These are phyloP conservation scores for Apiotrichum laibachii DNA, from an alignment of 1,284 basidiomycete genomes.

Conservation along the genomic window DNA sequence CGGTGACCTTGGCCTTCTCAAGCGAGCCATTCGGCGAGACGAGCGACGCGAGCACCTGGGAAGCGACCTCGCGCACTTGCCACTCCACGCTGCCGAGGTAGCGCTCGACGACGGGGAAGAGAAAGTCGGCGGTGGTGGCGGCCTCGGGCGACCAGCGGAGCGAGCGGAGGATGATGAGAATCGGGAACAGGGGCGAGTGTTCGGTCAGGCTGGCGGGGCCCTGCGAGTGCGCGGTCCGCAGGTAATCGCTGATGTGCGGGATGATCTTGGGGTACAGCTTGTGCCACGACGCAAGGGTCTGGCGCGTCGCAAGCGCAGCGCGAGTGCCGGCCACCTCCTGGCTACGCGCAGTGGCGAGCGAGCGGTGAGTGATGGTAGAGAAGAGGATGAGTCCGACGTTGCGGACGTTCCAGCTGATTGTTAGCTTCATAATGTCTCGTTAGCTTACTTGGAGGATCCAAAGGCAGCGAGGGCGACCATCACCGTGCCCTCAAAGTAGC, in stretches of 20 bases:
- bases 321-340: constrained; percentile 34
- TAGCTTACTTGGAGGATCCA: constrained; percentile 42
- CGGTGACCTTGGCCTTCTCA: constrained; percentile 19
- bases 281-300: constrained; percentile 39
- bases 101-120: constrained; percentile 25
- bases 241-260: constrained; percentile 31
- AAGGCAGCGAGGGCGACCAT: constrained; percentile 45
- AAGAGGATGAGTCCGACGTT: constrained; percentile 50
- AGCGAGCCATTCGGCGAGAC: constrained; percentile 27
- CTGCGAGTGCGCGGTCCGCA: constrained; percentile 10
- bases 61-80: constrained; percentile 44
- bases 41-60: constrained; percentile 45
- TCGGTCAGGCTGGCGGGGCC: constrained; percentile 13
- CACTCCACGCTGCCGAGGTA: constrained; percentile 37
- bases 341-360: constrained; percentile 30
- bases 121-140: constrained; percentile 23
- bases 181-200: constrained; percentile 46
- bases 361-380: constrained; percentile 44
- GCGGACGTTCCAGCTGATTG: constrained; percentile 49
- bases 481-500: constrained; percentile 44
- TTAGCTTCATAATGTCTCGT: neutral
- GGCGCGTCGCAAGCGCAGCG: constrained; percentile 32
- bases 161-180: constrained; percentile 46
- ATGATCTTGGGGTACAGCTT: constrained; percentile 38
- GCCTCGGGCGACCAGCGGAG: constrained; percentile 34